Percentiles rank a stretch among this genome's conserved stretches.
phyloP scores from a whole-genome alignment of 306 rosid species.

The Citrullus colocynthis region DNA sequence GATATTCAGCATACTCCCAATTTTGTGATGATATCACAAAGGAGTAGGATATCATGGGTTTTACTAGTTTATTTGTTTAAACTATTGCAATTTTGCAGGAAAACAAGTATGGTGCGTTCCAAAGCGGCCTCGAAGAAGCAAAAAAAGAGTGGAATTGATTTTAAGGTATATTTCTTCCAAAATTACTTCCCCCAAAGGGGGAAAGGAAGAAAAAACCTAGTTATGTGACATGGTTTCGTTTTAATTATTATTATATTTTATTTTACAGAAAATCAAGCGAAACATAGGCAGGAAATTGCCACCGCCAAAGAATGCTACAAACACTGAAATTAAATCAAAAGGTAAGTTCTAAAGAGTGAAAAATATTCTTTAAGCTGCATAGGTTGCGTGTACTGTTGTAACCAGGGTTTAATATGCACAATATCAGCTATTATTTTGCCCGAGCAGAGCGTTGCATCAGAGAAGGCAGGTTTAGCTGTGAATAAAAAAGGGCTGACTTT shows the following conservation, averaged over 20 bases:
- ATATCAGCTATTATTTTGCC: conserved; percentile 72
- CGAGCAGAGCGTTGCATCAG: conserved; percentile 82
- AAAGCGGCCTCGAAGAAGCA: conserved; percentile 51
- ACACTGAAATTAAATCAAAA: conserved; percentile 72
- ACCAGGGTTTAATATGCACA: conserved; percentile 9
- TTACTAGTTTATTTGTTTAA: not conserved
- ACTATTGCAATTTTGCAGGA: not conserved
- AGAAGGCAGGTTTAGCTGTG: conserved; percentile 74
- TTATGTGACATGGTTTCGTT: not conserved
- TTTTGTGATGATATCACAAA: not conserved
- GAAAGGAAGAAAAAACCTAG: not conserved
- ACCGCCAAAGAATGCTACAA: conserved; percentile 71
- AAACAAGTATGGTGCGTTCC: conserved; percentile 39
- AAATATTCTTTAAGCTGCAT: not conserved
- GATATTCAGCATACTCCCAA: not conserved
- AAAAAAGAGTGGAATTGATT: conserved; percentile 56
- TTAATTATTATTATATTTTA: not conserved
- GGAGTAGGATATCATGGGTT: not conserved
- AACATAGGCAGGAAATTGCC: conserved; percentile 84
- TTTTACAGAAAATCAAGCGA: conserved; percentile 59
- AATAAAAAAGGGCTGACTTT: conserved; percentile 84
- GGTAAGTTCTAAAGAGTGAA: conserved; percentile 23
- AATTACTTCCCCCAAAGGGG: not conserved
- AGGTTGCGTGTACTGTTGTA: not conserved
- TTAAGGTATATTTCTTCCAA: conserved; percentile 33